These are phyloP conservation scores for Ogataea pini DNA, from an alignment of 805 yeast genomes.

Conservation along the genomic window DNA sequence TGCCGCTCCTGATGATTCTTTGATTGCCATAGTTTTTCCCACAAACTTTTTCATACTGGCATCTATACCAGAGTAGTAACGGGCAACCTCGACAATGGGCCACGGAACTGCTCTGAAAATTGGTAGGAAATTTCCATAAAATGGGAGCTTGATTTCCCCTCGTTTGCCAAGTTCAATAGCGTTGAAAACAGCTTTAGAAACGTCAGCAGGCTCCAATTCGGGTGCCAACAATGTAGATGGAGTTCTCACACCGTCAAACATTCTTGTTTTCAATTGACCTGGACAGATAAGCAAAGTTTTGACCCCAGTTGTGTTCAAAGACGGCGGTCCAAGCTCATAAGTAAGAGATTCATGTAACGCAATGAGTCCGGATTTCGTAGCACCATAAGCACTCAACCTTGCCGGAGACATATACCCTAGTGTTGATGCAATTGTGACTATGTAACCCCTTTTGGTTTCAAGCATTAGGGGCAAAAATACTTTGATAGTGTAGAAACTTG, in stretches of 20 bases:
- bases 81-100: slow-evolving; percentile 57
- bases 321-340: slow-evolving; percentile 61
- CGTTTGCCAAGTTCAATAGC: slow-evolving; percentile 61
- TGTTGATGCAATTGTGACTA: slow-evolving; percentile 81
- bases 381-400: slow-evolving; percentile 77
- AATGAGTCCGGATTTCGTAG: slow-evolving; percentile 83
- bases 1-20: slow-evolving; percentile 20
- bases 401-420: slow-evolving; percentile 87
- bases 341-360: slow-evolving; percentile 82
- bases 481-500: slow-evolving; percentile 70
- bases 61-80: slow-evolving; percentile 73
- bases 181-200: slow-evolving; percentile 58
- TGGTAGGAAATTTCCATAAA: slow-evolving; percentile 76
- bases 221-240: slow-evolving; percentile 83
- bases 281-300: slow-evolving; percentile 80
- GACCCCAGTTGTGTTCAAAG: slow-evolving; percentile 50
- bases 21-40: slow-evolving; percentile 23
- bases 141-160: slow-evolving; percentile 72
- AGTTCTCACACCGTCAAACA: slow-evolving; percentile 74
- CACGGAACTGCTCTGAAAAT: slow-evolving; percentile 70
- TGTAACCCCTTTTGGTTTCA: slow-evolving; percentile 59
- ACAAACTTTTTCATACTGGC: slow-evolving; percentile 38
- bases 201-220: slow-evolving; percentile 64
- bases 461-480: slow-evolving; percentile 76
- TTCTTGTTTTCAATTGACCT: slow-evolving; percentile 75